These are phyloP conservation scores for Plasmodium inui DNA, from an alignment of 169 alveolate genomes.

Conservation along the genomic window DNA sequence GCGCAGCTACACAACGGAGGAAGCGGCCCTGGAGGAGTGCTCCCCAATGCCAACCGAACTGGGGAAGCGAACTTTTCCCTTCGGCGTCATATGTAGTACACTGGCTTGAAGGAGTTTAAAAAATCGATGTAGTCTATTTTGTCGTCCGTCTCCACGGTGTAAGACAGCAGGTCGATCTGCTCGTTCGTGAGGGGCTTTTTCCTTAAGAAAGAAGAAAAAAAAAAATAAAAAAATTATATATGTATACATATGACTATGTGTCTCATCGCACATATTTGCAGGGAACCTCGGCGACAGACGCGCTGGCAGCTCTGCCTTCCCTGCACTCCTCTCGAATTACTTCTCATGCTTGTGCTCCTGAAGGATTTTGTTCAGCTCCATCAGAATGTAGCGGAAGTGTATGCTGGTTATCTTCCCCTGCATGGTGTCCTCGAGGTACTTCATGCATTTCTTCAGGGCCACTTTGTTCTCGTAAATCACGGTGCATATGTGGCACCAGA, in stretches of 20 bases:
- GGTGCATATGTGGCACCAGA: conserved; percentile 84
- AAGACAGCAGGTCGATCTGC: conserved; percentile 79
- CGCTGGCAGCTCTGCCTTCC: too few species aligned
- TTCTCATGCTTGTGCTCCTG: conserved; percentile 18
- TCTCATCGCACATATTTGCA: background rate
- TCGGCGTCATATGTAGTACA: conserved; percentile 22
- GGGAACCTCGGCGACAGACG: too few species aligned
- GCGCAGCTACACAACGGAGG: background rate
- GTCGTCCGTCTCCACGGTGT: conserved; percentile 79
- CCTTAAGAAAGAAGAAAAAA: conserved; percentile 19
- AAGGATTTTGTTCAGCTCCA: conserved; percentile 75
- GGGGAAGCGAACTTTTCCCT: background rate
- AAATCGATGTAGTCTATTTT: conserved; percentile 79
- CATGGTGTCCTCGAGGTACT: conserved; percentile 77
- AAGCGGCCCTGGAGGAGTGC: background rate
- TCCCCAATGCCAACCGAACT: background rate
- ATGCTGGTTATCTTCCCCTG: conserved; percentile 77
- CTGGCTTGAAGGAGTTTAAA: conserved; percentile 80
- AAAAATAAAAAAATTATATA: background rate
- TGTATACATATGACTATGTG: background rate
- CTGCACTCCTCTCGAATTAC: background rate
- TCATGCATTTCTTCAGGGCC: conserved; percentile 77
- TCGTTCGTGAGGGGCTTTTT: conserved; percentile 83
- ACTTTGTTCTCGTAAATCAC: conserved; percentile 77
- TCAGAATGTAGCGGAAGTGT: conserved; percentile 76